Evolutionary conservation across 2,329 filamentous ascomycete genomes (phyloP), one percentile per base, ranked within the genome.

Genomic region (Alternaria gansuensis): DNA sequence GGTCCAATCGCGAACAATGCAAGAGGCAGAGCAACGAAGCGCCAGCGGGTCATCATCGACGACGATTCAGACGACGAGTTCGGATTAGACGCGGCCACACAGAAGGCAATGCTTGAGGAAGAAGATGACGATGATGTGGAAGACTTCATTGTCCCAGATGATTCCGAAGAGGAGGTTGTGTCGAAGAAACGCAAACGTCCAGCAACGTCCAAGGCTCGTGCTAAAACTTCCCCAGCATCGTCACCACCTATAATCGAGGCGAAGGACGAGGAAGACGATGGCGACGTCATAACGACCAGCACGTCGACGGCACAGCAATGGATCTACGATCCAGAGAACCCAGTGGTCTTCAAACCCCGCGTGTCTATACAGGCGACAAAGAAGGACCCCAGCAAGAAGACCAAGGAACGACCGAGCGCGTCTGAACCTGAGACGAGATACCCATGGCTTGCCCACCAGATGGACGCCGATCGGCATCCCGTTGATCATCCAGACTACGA

Each of bases 401-500:
- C 72, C 51, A 83, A 83, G 68, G 74, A 78, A 65, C 96, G 95
- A 74, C 91, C 92, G 4, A 88, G 93, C 73, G 88, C 87, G 29
- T 90, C 86, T 36, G 93, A 97, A 44, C 93, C 93, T 1, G 92
- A 96, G 64, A 84, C 94, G 55, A 86, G 95, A 60, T 96, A 99
- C 72, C 80, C 91, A 11, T 99, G 95, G 95, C 84, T 99, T 54
- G 93, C 92, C 50, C 89, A 93, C 60, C 85, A 95, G 57, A 82
- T 85, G 66, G 95, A 99, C 76, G 92, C 92, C 48, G 93, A 98
- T 70, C 88, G 89, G 51, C 88, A 96, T 70, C 85, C 89, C 0
- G 86, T 87, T 0, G 89, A 86, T 9, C 88, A 97, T 75, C 90
- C 93, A 0, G 94, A 99, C 56, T 97, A 94, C 69, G 93, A 99